Conservation (phyloP, 768 basidiomycete genomes). For the Chalciporus pseudorubinellus region DNA sequence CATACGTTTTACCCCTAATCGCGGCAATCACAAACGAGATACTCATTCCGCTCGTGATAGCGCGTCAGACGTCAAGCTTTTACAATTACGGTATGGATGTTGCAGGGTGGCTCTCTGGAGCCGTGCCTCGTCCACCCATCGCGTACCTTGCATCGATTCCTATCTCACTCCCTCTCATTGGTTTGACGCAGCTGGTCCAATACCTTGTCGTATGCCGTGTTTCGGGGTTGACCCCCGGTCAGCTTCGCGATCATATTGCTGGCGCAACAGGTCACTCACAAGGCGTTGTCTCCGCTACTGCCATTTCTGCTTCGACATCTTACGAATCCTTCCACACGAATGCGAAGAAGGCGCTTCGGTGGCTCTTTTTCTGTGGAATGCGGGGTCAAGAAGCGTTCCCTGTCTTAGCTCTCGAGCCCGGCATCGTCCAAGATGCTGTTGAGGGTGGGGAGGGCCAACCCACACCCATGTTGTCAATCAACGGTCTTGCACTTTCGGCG, state of each 20-base stretch:
- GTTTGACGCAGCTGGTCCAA: conserved; percentile 92
- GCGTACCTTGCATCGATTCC: conserved; percentile 92
- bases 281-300: conserved; percentile 93
- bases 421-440: conserved; percentile 81
- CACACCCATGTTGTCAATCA: conserved; percentile 90
- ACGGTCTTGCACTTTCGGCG: conserved; percentile 72
- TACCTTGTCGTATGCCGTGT: conserved; percentile 82
- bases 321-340: conserved; percentile 75
- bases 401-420: conserved; percentile 82
- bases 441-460: conserved; percentile 94
- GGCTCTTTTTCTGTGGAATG: conserved; percentile 91
- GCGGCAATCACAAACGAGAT: conserved; percentile 58
- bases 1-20: conserved; percentile 78
- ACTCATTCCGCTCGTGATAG: conserved; percentile 67
- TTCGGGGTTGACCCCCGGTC: conserved; percentile 70
- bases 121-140: conserved; percentile 66
- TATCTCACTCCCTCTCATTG: conserved; percentile 92
- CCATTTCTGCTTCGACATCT: conserved; percentile 74
- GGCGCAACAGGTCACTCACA: conserved; percentile 98
- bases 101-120: conserved; percentile 77
- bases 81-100: conserved; percentile 84
- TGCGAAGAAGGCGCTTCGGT: conserved; percentile 78
- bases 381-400: conserved; percentile 96
- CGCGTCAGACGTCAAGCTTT: conserved; percentile 54
- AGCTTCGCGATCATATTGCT: conserved; percentile 70